Evolutionary conservation across 345 rosid genomes (phyloP).

Genomic region (Lenwebbia sp.): DNA sequence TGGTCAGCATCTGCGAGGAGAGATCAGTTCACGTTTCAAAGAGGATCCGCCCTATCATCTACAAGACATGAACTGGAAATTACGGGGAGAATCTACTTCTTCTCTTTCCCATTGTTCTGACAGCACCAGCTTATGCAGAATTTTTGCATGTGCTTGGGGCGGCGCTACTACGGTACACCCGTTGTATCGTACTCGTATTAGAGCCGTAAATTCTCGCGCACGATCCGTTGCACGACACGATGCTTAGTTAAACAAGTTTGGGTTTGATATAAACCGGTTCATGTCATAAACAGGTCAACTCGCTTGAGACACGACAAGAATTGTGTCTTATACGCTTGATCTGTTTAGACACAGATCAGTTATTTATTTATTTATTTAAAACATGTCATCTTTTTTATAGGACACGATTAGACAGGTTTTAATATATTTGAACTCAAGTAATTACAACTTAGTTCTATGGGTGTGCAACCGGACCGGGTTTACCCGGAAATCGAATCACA

Average conservation of each 20-base stretch:
- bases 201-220: neutral
- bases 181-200: neutral
- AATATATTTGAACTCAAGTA: neutral
- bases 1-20: neutral
- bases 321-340: neutral
- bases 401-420: neutral
- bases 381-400: neutral
- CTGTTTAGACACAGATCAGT: neutral
- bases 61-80: neutral
- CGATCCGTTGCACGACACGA: neutral
- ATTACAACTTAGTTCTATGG: neutral
- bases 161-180: neutral
- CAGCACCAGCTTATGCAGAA: neutral
- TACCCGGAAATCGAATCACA: too few relatives aligned
- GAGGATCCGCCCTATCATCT: neutral
- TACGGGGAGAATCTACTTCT: neutral
- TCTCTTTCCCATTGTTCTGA: neutral
- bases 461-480: too few relatives aligned
- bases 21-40: neutral
- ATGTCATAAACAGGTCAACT: neutral
- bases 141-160: neutral
- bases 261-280: neutral
- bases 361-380: neutral
- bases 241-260: neutral
- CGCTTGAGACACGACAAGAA: accelerated